A percentile compares a stretch with the other conserved stretches of the same genome.
Conservation (phyloP, 306 rosid species). For the Vigna nakashimae region DNA sequence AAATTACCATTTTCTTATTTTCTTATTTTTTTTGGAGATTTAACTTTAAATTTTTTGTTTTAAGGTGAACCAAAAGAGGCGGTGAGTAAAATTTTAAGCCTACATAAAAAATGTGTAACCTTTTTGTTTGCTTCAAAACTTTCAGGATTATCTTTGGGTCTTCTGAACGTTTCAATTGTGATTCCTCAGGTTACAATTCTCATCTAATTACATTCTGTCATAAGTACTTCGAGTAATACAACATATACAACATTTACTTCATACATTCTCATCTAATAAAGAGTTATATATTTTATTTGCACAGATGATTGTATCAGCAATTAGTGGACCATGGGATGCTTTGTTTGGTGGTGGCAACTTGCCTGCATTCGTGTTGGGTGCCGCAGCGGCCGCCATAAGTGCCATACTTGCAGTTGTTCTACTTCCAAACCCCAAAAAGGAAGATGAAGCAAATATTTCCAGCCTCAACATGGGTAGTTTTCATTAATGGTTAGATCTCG, state of each 20-base stretch:
- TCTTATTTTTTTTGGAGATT: no score
- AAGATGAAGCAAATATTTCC: slow-evolving; percentile 45
- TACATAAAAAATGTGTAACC: background rate
- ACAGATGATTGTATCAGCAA: slow-evolving; percentile 68
- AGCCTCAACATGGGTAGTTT: slow-evolving; percentile 13
- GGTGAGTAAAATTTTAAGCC: no score
- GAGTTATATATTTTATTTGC: background rate
- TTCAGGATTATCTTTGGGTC: slow-evolving; percentile 80
- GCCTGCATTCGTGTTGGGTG: slow-evolving; percentile 84
- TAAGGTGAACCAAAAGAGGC: no score
- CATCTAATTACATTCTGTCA: background rate
- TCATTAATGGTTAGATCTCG: slow-evolving; percentile 37
- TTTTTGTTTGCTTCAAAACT: background rate
- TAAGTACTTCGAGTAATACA: no score
- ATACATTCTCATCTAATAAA: background rate
- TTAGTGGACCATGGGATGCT: slow-evolving; percentile 74
- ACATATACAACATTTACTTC: no score
- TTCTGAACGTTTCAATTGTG: slow-evolving; percentile 72
- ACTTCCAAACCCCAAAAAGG: slow-evolving; percentile 65
- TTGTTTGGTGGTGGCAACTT: slow-evolving; percentile 83
- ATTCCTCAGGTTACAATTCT: slow-evolving; percentile 63
- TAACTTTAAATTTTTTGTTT: no score
- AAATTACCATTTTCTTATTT: no score
- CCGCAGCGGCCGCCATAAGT: slow-evolving; percentile 57
- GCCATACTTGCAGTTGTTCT: slow-evolving; percentile 55